phyloP scores from a whole-genome alignment of 768 basidiomycete genomes.

The Glaciozyma martinii region DNA sequence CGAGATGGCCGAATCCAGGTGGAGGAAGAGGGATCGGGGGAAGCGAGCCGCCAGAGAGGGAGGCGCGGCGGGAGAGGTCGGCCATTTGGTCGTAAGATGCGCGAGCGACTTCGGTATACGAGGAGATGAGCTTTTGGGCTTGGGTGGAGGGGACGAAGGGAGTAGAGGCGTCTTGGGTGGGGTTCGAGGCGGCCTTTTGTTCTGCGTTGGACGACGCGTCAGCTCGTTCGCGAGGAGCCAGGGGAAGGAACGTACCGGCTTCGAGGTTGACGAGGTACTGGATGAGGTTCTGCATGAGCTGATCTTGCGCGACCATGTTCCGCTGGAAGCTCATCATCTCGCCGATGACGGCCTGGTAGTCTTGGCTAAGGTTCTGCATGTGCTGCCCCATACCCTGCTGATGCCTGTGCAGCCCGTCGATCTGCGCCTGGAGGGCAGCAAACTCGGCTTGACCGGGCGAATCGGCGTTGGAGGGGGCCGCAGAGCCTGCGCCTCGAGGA shows the following conservation, averaged over 20 bases:
- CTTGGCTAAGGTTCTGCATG: conserved; percentile 52
- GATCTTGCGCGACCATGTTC: conserved; percentile 74
- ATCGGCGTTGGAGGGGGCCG: neutral
- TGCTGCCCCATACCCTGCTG: conserved; percentile 51
- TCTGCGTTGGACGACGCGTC: conserved; percentile 1
- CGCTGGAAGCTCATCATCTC: conserved; percentile 66
- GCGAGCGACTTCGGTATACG: conserved; percentile 54
- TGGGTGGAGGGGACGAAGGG: conserved; percentile 32
- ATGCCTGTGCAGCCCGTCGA: conserved; percentile 46
- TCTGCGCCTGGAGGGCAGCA: conserved; percentile 46
- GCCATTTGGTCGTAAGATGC: conserved; percentile 68
- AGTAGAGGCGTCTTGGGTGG: conserved; percentile 7
- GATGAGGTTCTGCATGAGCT: conserved; percentile 68
- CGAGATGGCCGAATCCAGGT: conserved; percentile 19
- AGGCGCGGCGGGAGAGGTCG: conserved; percentile 59
- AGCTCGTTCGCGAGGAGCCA: neutral
- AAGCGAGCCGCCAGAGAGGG: conserved; percentile 18
- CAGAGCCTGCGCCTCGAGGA: neutral
- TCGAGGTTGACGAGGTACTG: conserved; percentile 70
- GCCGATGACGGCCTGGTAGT: conserved; percentile 59
- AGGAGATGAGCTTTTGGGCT: conserved; percentile 35
- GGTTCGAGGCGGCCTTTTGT: conserved; percentile 15
- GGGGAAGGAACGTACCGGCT: conserved; percentile 43
- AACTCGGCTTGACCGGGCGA: conserved; percentile 30
- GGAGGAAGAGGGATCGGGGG: conserved; percentile 16